Evolutionary conservation across 2,329 filamentous ascomycete genomes (phyloP).

Genomic region (Fusarium multiceps): DNA sequence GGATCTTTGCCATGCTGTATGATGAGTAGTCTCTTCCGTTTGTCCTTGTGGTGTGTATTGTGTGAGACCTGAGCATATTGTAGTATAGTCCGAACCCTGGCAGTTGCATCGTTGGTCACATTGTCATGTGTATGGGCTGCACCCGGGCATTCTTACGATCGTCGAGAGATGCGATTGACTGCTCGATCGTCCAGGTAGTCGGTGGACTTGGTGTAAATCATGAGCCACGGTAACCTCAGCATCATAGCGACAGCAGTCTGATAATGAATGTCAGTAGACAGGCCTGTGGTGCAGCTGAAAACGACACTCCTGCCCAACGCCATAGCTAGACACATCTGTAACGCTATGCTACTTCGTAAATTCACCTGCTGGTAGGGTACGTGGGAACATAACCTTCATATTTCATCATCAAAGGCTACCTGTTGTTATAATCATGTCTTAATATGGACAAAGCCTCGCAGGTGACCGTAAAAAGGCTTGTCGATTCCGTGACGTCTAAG

Average conservation of each 20-base stretch:
- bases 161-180: background rate
- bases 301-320: background rate
- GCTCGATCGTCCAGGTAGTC: background rate
- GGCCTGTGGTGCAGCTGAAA: background rate
- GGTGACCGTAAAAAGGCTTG: constrained; percentile 20
- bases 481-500: constrained; percentile 43
- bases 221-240: background rate
- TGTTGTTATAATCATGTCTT: constrained; percentile 10
- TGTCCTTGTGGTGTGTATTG: background rate
- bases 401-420: background rate
- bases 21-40: background rate
- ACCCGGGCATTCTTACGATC: background rate
- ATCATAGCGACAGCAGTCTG: background rate
- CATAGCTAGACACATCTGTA: background rate
- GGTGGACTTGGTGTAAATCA: background rate
- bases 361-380: background rate
- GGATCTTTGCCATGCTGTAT: background rate
- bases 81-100: background rate
- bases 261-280: background rate
- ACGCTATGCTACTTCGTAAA: background rate
- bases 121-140: background rate
- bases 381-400: background rate
- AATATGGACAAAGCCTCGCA: background rate
- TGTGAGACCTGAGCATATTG: background rate
- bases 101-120: background rate